A percentile compares a stretch with the other conserved stretches of the same genome.
phyloP scores from a whole-genome alignment of 345 rosid genomes.

The Draba incana region DNA sequence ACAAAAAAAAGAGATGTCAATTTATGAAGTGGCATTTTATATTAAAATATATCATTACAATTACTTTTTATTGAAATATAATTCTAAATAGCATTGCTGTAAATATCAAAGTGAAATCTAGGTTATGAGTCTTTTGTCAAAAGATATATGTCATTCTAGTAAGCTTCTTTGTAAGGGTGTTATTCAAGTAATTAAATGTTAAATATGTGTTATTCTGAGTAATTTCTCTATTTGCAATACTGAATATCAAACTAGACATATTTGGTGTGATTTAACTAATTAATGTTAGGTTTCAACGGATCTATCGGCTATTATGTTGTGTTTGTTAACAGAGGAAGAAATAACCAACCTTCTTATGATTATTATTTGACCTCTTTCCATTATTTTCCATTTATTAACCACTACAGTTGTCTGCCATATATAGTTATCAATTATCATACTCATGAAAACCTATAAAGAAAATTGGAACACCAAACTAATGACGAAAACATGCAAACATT shows the following conservation, averaged over 20 bases:
- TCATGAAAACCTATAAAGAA: neutral
- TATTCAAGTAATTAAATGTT: too few species aligned
- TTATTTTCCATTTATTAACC: neutral
- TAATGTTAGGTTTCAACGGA: constrained; percentile 19
- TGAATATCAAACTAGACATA: neutral
- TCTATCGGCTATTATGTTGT: constrained; percentile 9
- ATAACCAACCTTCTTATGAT: constrained; percentile 12
- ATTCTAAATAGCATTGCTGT: too few species aligned
- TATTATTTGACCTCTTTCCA: neutral
- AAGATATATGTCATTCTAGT: too few species aligned
- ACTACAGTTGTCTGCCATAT: constrained; percentile 31
- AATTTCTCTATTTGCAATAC: too few species aligned
- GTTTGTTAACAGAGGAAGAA: constrained; percentile 8
- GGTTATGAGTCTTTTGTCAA: too few species aligned
- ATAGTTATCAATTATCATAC: neutral
- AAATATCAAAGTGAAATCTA: too few species aligned
- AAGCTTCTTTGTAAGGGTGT: too few species aligned
- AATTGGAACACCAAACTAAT: neutral
- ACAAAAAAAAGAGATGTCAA: too few species aligned
- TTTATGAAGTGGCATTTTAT: too few species aligned
- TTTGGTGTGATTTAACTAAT: neutral
- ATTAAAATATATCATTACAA: too few species aligned
- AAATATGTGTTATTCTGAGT: too few species aligned
- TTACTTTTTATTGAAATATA: too few species aligned
- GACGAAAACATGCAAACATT: neutral